Percentiles rank a stretch among this genome's conserved stretches.
phyloP scores from a whole-genome alignment of 2,329 filamentous ascomycete species.

The Exophiala lecanii-corni region DNA sequence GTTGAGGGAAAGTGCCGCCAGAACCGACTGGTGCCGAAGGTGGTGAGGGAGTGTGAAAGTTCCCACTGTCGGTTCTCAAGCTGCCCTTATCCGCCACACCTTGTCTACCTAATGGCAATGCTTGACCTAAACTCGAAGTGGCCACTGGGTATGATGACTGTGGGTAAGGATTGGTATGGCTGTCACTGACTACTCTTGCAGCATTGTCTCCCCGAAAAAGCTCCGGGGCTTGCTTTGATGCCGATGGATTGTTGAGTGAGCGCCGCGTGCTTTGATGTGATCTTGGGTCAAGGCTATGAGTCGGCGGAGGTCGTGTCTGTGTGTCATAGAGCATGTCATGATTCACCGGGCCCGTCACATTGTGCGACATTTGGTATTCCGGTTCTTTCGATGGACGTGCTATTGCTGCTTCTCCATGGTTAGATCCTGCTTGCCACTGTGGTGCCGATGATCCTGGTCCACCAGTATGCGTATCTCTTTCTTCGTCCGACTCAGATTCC shows the following conservation, averaged over 20 bases:
- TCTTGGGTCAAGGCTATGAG: constrained; percentile 13
- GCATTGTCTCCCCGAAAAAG: not conserved
- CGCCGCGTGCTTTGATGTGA: constrained; percentile 12
- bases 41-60: no score
- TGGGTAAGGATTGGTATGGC: constrained; percentile 4
- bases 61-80: no score
- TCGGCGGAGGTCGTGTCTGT: constrained; percentile 14
- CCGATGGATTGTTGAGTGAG: constrained; percentile 16
- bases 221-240: not conserved
- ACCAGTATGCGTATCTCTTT: no score
- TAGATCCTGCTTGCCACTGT: no score
- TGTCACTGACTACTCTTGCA: constrained; percentile 4
- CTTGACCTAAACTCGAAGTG: no score
- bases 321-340: constrained; percentile 24
- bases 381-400: no score
- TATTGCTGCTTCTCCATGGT: no score
- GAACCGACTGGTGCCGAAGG: not conserved
- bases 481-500: constrained; percentile 16
- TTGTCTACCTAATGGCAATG: no score
- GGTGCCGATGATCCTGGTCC: no score
- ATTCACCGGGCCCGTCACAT: constrained; percentile 10
- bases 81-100: no score
- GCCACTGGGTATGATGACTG: not conserved
- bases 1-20: constrained; percentile 8
- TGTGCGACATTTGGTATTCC: constrained; percentile 8